Evolutionary conservation across 345 rosid species (phyloP).

Genomic region (Diplotaxis tenuifolia): DNA sequence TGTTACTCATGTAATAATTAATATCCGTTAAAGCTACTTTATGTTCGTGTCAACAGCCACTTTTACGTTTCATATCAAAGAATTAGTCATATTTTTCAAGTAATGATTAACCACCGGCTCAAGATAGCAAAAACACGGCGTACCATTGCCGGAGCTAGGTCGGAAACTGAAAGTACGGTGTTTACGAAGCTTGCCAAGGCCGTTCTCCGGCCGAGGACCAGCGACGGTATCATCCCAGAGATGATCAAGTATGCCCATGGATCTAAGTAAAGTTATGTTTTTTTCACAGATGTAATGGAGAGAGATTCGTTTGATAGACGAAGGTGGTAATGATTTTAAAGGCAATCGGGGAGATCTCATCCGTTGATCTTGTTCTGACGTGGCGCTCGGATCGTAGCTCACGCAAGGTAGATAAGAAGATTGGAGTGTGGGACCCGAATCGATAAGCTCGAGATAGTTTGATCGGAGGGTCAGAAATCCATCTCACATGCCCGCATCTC

Average conservation of each 20-base stretch:
- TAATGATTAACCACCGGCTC: not conserved
- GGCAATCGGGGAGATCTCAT: conserved; percentile 21
- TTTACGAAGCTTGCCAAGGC: conserved; percentile 97
- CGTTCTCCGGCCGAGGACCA: conserved; percentile 90
- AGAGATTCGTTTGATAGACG: conserved; percentile 4
- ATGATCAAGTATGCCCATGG: conserved; percentile 88
- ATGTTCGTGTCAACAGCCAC: not conserved
- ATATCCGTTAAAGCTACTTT: not conserved
- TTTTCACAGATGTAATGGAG: conserved; percentile 36
- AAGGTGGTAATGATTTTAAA: conserved; percentile 11
- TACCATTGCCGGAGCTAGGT: too few species aligned
- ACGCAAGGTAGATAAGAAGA: conserved; percentile 53
- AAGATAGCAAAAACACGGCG: too few species aligned
- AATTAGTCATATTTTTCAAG: not conserved
- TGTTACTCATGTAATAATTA: not conserved
- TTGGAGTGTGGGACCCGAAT: conserved; percentile 44
- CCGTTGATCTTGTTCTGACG: conserved; percentile 43
- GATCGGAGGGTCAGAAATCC: conserved; percentile 28
- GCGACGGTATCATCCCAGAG: conserved; percentile 99
- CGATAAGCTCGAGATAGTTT: conserved; percentile 23
- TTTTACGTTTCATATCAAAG: not conserved
- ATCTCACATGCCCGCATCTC: conserved; percentile 38
- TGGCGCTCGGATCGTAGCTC: conserved; percentile 46
- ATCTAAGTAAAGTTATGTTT: not conserved
- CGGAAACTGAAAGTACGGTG: too few species aligned